Percentiles rank a stretch among this genome's conserved stretches.
These are phyloP conservation scores for Hsuehochloa calcarea DNA, from an alignment of 176 grass and related monocot species.

Conservation along the genomic window DNA sequence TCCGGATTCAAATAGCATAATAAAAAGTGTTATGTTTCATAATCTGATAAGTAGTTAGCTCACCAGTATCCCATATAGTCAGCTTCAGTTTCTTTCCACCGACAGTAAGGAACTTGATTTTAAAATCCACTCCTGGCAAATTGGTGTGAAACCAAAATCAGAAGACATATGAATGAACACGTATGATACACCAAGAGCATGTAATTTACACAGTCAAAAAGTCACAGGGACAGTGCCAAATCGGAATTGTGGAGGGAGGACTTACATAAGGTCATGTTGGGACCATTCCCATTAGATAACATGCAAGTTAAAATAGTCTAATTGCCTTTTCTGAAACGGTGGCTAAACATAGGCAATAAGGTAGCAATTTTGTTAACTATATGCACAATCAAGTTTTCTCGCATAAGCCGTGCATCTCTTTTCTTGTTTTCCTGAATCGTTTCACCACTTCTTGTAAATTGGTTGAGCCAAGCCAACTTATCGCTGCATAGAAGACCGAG, in stretches of 20 bases:
- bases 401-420: not conserved
- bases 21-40: not conserved
- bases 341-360: not conserved
- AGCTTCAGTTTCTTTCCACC: conserved; percentile 88
- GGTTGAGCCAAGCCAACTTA: not conserved
- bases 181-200: not conserved
- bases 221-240: not conserved
- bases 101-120: conserved; percentile 82
- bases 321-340: not conserved
- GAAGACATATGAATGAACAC: not conserved
- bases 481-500: not conserved
- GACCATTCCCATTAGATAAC: not conserved
- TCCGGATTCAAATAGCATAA: not conserved
- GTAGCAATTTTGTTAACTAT: not conserved
- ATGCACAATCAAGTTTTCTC: not conserved
- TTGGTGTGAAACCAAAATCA: conserved; percentile 25
- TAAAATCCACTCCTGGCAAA: conserved; percentile 90
- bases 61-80: conserved; percentile 97
- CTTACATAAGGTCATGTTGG: not conserved
- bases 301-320: not conserved
- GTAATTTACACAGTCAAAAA: not conserved
- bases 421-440: not conserved
- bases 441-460: not conserved
- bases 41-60: conserved; percentile 10
- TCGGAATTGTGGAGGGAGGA: not conserved